These are phyloP conservation scores for Calonectria naviculata DNA, from an alignment of 2,329 filamentous ascomycete species.

Conservation along the genomic window DNA sequence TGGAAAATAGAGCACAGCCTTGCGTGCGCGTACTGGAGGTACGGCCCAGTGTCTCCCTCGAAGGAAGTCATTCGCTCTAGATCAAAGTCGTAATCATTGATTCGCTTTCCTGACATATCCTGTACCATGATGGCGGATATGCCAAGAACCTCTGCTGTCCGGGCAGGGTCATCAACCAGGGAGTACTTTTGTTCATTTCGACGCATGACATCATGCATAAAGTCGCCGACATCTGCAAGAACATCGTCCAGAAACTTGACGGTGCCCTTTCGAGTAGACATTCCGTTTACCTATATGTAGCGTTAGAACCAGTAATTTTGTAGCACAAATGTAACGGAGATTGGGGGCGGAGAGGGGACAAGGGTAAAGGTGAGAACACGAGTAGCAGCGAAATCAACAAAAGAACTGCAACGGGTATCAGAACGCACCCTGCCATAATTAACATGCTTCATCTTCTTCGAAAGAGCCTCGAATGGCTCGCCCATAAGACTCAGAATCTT, in stretches of 20 bases:
- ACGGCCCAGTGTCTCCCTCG: slow-evolving; percentile 79
- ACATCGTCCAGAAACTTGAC: slow-evolving; percentile 68
- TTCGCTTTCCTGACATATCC: slow-evolving; percentile 75
- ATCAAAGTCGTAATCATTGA: slow-evolving; percentile 70
- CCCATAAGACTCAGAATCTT: slow-evolving; percentile 16
- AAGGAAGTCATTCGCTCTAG: slow-evolving; percentile 79
- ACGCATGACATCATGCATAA: slow-evolving; percentile 79
- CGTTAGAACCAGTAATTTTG: too few species aligned
- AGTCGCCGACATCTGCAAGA: slow-evolving; percentile 67
- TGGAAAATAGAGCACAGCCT: slow-evolving; percentile 62
- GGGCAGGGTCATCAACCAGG: slow-evolving; percentile 71
- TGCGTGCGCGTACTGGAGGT: slow-evolving; percentile 78
- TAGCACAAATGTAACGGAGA: too few species aligned
- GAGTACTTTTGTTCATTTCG: slow-evolving; percentile 73
- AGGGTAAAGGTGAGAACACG: too few species aligned
- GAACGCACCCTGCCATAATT: not conserved
- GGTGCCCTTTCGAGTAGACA: slow-evolving; percentile 56
- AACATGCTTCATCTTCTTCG: slow-evolving; percentile 12
- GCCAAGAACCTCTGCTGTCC: slow-evolving; percentile 72
- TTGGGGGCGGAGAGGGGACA: not conserved
- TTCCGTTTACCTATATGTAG: slow-evolving; percentile 53
- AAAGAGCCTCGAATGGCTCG: not conserved
- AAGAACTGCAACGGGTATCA: not conserved
- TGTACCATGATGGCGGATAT: slow-evolving; percentile 80
- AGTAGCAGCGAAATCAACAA: too few species aligned